A percentile compares a stretch with the other conserved stretches of the same genome.
Conservation (phyloP, 306 rosid genomes). For the Castanopsis chinensis region DNA sequence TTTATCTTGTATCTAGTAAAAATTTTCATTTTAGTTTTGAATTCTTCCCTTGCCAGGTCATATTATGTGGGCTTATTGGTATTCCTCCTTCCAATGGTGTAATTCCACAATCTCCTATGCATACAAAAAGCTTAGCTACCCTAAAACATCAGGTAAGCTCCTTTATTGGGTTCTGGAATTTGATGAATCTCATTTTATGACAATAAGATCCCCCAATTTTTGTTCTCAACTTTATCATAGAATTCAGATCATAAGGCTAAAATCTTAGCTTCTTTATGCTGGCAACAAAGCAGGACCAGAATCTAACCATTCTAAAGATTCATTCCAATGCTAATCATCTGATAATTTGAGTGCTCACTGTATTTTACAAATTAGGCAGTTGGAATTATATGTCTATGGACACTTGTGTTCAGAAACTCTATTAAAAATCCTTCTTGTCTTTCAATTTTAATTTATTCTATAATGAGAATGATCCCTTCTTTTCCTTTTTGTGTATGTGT, state of each 20-base stretch:
- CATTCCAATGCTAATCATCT: background rate
- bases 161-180: slow-evolving; percentile 10
- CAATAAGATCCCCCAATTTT: background rate
- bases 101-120: slow-evolving; percentile 99
- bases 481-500: background rate
- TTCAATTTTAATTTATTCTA: background rate
- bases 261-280: background rate
- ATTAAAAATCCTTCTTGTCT: background rate
- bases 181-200: background rate
- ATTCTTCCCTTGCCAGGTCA: slow-evolving; percentile 49
- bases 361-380: background rate
- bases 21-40: slow-evolving; percentile 12
- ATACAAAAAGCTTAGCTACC: slow-evolving; percentile 95
- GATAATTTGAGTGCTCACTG: background rate
- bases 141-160: slow-evolving; percentile 81
- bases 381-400: background rate
- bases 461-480: background rate
- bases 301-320: background rate
- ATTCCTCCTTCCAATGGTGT: slow-evolving; percentile 96
- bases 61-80: slow-evolving; percentile 89
- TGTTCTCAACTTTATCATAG: background rate
- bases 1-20: slow-evolving; percentile 1
- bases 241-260: background rate
- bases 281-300: background rate
- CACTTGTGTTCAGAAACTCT: background rate